Evolutionary conservation across 2,329 filamentous ascomycete genomes (phyloP).

Genomic region (Pseudogymnoascus sp.): DNA sequence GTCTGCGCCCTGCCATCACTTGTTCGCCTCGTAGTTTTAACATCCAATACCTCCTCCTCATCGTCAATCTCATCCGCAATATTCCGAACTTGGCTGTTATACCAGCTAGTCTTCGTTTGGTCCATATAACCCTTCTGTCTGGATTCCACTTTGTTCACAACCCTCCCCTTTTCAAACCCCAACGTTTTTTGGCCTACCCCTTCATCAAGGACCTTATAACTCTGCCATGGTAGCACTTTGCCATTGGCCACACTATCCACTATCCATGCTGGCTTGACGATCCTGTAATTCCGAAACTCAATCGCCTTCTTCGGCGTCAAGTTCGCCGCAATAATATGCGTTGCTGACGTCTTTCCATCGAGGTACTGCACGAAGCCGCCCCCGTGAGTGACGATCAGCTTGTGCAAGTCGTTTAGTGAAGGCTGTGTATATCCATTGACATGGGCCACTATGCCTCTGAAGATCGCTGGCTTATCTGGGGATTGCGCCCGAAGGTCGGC

Average conservation of each 20-base stretch:
- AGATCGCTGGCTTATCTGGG: slow-evolving; percentile 67
- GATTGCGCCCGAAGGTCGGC: slow-evolving; percentile 54
- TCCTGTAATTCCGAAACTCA: slow-evolving; percentile 78
- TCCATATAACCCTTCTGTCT: slow-evolving; percentile 62
- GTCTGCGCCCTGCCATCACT: background rate
- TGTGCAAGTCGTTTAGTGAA: slow-evolving; percentile 79
- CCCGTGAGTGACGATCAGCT: slow-evolving; percentile 83
- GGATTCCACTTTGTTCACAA: slow-evolving; percentile 57
- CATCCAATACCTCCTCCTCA: slow-evolving; percentile 25
- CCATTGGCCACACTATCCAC: slow-evolving; percentile 80
- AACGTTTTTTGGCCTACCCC: slow-evolving; percentile 75
- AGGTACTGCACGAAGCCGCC: slow-evolving; percentile 92
- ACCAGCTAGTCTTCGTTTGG: slow-evolving; percentile 76
- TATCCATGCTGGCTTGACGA: slow-evolving; percentile 93
- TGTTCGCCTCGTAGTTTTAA: slow-evolving; percentile 1
- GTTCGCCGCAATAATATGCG: slow-evolving; percentile 87
- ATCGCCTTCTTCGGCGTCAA: slow-evolving; percentile 87
- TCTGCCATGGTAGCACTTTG: slow-evolving; percentile 73
- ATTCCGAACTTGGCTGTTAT: slow-evolving; percentile 59
- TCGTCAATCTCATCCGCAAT: slow-evolving; percentile 34
- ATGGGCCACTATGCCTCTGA: slow-evolving; percentile 82
- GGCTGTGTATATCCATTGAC: slow-evolving; percentile 96
- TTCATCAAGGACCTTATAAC: slow-evolving; percentile 78
- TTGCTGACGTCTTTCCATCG: slow-evolving; percentile 88
- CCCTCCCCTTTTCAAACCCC: slow-evolving; percentile 48